These are phyloP conservation scores for Candida methanosorbosa DNA, from an alignment of 805 yeast species.

Conservation along the genomic window DNA sequence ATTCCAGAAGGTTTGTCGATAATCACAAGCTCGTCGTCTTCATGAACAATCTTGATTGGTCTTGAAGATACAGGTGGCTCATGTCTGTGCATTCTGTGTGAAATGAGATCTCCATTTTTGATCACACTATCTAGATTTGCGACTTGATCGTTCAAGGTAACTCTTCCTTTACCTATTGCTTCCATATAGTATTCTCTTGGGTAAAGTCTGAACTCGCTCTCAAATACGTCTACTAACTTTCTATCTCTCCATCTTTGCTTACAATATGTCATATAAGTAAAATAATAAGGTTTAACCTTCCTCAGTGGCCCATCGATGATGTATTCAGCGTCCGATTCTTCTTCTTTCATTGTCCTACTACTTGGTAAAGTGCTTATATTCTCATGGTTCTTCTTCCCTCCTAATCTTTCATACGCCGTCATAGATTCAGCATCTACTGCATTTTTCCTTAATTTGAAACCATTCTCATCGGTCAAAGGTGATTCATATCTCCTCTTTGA, in stretches of 20 bases:
- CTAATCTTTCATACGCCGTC: constrained; percentile 32
- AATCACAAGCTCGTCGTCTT: constrained; percentile 69
- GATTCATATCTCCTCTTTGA: constrained; percentile 7
- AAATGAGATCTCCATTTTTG: constrained; percentile 73
- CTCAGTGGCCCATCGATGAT: constrained; percentile 53
- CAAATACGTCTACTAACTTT: constrained; percentile 72
- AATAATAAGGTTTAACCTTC: constrained; percentile 76
- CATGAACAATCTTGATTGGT: constrained; percentile 58
- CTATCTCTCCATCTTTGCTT: constrained; percentile 87
- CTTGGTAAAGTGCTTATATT: constrained; percentile 9
- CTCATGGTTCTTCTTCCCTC: constrained; percentile 19
- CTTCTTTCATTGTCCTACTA: constrained; percentile 34
- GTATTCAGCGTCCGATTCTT: constrained; percentile 53
- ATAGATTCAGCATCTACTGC: constrained; percentile 33
- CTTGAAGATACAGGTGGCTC: constrained; percentile 73
- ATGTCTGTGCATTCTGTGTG: constrained; percentile 77
- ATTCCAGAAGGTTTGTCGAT: constrained; percentile 92
- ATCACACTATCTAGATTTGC: constrained; percentile 61
- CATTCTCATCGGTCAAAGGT: constrained; percentile 31
- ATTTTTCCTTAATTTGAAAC: constrained; percentile 38
- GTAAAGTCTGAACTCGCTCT: constrained; percentile 77
- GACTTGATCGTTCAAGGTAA: constrained; percentile 56
- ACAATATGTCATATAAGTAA: constrained; percentile 85
- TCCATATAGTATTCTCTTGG: constrained; percentile 55
- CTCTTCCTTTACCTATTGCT: constrained; percentile 54